Evolutionary conservation across 2,329 filamentous ascomycete genomes (phyloP), one percentile per base, ranked within the genome.

Genomic region (Hypomyces perniciosus): DNA sequence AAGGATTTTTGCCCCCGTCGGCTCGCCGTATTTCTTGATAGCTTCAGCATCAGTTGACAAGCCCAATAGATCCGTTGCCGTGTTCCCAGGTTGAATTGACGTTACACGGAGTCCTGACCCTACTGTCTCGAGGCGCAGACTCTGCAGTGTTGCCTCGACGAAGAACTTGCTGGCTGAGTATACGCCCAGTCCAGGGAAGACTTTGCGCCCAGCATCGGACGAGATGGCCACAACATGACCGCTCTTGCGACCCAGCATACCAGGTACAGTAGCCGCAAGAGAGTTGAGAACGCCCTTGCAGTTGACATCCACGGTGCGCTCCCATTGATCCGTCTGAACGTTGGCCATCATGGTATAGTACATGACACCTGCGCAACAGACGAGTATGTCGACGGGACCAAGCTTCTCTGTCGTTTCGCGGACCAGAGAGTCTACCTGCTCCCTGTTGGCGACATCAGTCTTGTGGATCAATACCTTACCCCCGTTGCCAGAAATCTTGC

Each of bases 331-430:
- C 0, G 74, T 79, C 56, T 86, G 78, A 12, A 73, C 78, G 63
- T 90, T 91, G 51, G 84, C 81, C 88, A 92, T 91, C 83, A 91
- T 84, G 49, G 88, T 91, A 69, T 84, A 92, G 72, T 92, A 92
- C 88, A 92, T 92, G 63, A 92, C 88, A 34, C 88, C 88, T 0
- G 88, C 88, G 61, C 86, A 89, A 38, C 83, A 83, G 45, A 92
- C 81, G n/a, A 92, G 77, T 46, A 91, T 87, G 63, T 92, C 88
- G 41, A 91, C 74, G 0, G 84, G 80, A 0, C 87, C 88, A 0
- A 91, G 81, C 58, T 83, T 72, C 42, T 79, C 74, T 28, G 72
- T 72, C 1, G 85, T 75, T 0, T 78, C 73, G 3, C 70, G 67
- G 54, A 91, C 73, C 4, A 92, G 80, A 0, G 77, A 75, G 58